Percentiles rank a stretch among this genome's conserved stretches.
Evolutionary conservation across 2,329 filamentous ascomycete genomes (phyloP).

Genomic region (Plenodomus biglobosus): DNA sequence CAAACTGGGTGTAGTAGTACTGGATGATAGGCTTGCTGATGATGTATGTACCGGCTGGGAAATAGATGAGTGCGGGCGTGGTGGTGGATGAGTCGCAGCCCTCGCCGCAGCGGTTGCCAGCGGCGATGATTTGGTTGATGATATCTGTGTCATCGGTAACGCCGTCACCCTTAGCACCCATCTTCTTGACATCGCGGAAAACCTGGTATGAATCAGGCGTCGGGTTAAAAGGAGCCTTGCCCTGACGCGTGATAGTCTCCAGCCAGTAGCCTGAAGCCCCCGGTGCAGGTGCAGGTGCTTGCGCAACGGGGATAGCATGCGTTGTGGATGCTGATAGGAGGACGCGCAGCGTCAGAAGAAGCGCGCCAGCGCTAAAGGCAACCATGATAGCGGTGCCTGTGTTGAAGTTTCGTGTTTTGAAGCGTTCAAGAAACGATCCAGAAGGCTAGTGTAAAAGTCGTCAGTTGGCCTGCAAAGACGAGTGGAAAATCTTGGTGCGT

Average conservation of each 20-base stretch:
- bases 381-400: conserved; percentile 40
- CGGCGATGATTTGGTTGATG: conserved; percentile 80
- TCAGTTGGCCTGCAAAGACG: conserved; percentile 37
- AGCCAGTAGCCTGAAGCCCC: conserved; percentile 66
- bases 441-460: conserved; percentile 24
- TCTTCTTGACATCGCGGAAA: conserved; percentile 54
- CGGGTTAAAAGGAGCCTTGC: conserved; percentile 64
- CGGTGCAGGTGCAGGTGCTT: conserved; percentile 17
- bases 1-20: conserved; percentile 90
- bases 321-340: conserved; percentile 35
- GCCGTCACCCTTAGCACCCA: conserved; percentile 58
- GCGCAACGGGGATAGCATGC: conserved; percentile 34
- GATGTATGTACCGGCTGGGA: conserved; percentile 83
- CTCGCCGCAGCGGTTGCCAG: conserved; percentile 76
- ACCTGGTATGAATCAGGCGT: conserved; percentile 61
- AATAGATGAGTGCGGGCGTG: conserved; percentile 87
- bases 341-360: conserved; percentile 43
- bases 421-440: conserved; percentile 17
- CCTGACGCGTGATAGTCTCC: conserved; percentile 67
- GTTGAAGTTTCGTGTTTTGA: conserved; percentile 17
- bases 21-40: conserved; percentile 78
- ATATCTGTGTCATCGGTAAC: conserved; percentile 80
- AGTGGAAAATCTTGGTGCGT: conserved; percentile 6
- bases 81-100: conserved; percentile 82
- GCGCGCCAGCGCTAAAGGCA: conserved; percentile 40